Conservation (phyloP, 2,329 filamentous ascomycete species). For the Grosmannia clavigera region DNA sequence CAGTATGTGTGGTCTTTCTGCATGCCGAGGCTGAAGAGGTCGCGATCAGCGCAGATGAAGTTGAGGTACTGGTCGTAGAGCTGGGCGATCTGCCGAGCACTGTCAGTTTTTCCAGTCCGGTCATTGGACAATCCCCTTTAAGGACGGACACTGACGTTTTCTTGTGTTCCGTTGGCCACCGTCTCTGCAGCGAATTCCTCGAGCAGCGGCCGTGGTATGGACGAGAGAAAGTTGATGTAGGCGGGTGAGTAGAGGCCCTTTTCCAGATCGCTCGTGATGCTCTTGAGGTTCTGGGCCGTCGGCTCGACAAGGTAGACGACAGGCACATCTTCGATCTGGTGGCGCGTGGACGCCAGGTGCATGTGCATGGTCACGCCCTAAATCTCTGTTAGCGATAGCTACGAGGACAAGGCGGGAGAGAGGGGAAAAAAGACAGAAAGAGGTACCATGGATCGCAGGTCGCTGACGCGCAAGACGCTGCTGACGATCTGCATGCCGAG, state of each 20-base stretch:
- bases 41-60: conserved; percentile 90
- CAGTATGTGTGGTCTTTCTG: conserved; percentile 85
- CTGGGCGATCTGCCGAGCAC: conserved; percentile 57
- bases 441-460: conserved; percentile 61
- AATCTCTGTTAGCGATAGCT: not conserved
- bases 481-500: conserved; percentile 88
- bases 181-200: conserved; percentile 92
- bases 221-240: conserved; percentile 94
- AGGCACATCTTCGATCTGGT: conserved; percentile 90
- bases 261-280: conserved; percentile 75
- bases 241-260: conserved; percentile 84
- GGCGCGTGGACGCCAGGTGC: conserved; percentile 69
- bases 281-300: conserved; percentile 63
- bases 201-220: conserved; percentile 75
- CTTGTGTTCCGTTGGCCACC: conserved; percentile 69
- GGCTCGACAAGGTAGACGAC: conserved; percentile 96
- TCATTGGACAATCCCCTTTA: too few relatives aligned
- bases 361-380: conserved; percentile 87
- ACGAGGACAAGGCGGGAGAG: not conserved
- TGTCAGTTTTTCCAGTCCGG: not conserved
- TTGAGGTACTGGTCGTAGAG: conserved; percentile 96
- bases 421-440: not conserved
- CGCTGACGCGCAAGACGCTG: conserved; percentile 87
- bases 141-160: conserved; percentile 24
- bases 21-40: conserved; percentile 89